Conservation (phyloP, 176 grass and related monocot genomes). For the Juncus effusus region DNA sequence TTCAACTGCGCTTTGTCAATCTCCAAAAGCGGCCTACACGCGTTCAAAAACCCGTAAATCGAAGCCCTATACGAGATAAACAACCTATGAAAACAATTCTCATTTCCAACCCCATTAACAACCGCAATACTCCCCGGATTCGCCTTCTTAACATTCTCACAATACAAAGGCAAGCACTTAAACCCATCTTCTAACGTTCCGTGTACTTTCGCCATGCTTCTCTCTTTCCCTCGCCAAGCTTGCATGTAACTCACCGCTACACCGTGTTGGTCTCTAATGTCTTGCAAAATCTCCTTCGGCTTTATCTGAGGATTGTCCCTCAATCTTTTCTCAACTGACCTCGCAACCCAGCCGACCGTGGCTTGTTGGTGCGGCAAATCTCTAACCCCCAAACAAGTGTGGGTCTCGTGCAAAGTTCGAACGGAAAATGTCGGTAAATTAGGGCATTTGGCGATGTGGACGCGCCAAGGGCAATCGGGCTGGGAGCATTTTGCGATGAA, state of each 20-base stretch:
- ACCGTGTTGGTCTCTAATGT: slow-evolving; percentile 87
- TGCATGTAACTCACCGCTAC: slow-evolving; percentile 97
- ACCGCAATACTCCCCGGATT: slow-evolving; percentile 84
- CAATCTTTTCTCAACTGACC: slow-evolving; percentile 79
- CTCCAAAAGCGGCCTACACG: slow-evolving; percentile 84
- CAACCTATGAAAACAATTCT: slow-evolving; percentile 80
- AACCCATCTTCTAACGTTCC: slow-evolving; percentile 98
- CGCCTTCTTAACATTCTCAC: slow-evolving; percentile 67
- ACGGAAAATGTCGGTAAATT: slow-evolving; percentile 73
- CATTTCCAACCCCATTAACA: slow-evolving; percentile 53
- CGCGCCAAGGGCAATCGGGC: slow-evolving; percentile 80
- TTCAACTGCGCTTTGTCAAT: slow-evolving; percentile 85
- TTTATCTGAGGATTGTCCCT: slow-evolving; percentile 90
- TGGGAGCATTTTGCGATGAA: slow-evolving; percentile 90
- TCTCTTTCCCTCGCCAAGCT: slow-evolving; percentile 95
- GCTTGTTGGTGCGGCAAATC: slow-evolving; percentile 92
- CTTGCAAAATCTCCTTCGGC: slow-evolving; percentile 97
- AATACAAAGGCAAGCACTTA: slow-evolving; percentile 77
- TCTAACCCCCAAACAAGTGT: slow-evolving; percentile 78
- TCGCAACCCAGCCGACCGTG: slow-evolving; percentile 89
- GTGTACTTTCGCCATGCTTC: slow-evolving; percentile 90
- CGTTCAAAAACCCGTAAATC: slow-evolving; percentile 89
- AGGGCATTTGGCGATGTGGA: slow-evolving; percentile 78
- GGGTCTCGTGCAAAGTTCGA: slow-evolving; percentile 67
- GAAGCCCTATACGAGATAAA: slow-evolving; percentile 84